Conservation (phyloP, 441 rosid species). For the Aleurites moluccanus region DNA sequence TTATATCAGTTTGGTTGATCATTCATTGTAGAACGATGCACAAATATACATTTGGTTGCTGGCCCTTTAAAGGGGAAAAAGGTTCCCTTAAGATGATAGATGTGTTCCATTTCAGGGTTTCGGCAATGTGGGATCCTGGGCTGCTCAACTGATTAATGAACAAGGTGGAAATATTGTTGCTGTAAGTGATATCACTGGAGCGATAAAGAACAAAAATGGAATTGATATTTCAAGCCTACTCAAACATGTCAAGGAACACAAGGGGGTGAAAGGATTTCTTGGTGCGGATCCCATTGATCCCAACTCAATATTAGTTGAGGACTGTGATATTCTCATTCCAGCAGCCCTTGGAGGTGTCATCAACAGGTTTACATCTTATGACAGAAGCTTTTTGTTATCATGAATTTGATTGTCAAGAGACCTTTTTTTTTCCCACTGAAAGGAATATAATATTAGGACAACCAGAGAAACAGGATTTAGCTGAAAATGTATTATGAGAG, state of each 20-base stretch:
- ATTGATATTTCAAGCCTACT: slow-evolving; percentile 60
- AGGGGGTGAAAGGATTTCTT: slow-evolving; percentile 61
- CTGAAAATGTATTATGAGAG: neutral
- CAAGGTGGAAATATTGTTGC: slow-evolving; percentile 92
- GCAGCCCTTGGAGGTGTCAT: slow-evolving; percentile 97
- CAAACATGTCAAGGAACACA: slow-evolving; percentile 59
- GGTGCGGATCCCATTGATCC: slow-evolving; percentile 78
- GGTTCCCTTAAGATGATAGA: neutral
- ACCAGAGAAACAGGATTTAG: too few relatives aligned
- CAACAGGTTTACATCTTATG: slow-evolving; percentile 55
- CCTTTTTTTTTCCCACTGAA: neutral
- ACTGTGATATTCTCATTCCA: slow-evolving; percentile 95
- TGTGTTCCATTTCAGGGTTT: slow-evolving; percentile 59
- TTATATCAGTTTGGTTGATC: neutral
- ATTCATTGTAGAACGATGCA: neutral
- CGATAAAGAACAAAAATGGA: slow-evolving; percentile 85
- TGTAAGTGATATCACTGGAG: slow-evolving; percentile 89
- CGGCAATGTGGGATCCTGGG: slow-evolving; percentile 99
- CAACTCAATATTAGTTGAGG: slow-evolving; percentile 65
- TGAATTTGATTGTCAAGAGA: neutral
- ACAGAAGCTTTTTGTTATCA: neutral
- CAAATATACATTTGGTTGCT: neutral
- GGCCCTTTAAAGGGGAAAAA: neutral
- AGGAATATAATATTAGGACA: neutral
- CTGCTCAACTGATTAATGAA: slow-evolving; percentile 75